Base-by-base conservation (phyloP, 192 early-diverging fungal genomes). In the Gaertneriomyces semiglobifer region DNA sequence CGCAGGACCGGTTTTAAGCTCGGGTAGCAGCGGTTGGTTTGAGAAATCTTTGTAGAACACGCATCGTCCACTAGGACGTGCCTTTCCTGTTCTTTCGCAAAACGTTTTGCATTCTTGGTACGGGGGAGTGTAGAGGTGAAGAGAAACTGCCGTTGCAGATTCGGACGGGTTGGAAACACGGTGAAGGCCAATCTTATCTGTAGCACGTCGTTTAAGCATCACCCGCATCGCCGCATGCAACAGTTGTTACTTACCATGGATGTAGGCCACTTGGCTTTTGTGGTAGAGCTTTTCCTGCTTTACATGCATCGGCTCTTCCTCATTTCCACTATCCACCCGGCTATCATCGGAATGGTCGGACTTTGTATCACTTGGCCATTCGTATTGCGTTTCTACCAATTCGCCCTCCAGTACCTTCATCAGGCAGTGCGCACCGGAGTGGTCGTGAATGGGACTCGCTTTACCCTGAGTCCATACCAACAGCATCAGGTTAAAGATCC, bases 81-180 rank as follows among this genome's bases (percentile, higher is more conserved):
- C 77, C 39, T 60, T 68, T n/a, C 90, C 90, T 0, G 91, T 93
- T 1, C 62, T 53, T 66, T 92, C 89, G 55, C 90, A 85, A 72
- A 93, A 96, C 9, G 88, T 92, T 64, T 87, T 88, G 79, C 92
- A 94, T 43, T 80, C 82, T 19, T 90, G 73, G 65, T 87, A 91
- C 3, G 94, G 92, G 39, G 94, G 94, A 5, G 90, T 89, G 68
- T 96, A 96, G 48, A 96, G 77, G 70, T 96, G 94, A 47, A 96
- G 79, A 16, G 94, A 93, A 8, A 96, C 84, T 6, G 92, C 87
- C 62, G 81, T 80, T 4, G 40, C 43, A 6, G 52, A 59, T 7
- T 44, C 38, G 33, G 84, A 84, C 19, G 85, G 84, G 75, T 93
- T 94, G 33, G 69, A 63, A 40, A 96, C 81, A 7, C 89, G 79